Evolutionary conservation across 148 eudicot genomes (phyloP).

Genomic region (Chenopodium berlandieri): DNA sequence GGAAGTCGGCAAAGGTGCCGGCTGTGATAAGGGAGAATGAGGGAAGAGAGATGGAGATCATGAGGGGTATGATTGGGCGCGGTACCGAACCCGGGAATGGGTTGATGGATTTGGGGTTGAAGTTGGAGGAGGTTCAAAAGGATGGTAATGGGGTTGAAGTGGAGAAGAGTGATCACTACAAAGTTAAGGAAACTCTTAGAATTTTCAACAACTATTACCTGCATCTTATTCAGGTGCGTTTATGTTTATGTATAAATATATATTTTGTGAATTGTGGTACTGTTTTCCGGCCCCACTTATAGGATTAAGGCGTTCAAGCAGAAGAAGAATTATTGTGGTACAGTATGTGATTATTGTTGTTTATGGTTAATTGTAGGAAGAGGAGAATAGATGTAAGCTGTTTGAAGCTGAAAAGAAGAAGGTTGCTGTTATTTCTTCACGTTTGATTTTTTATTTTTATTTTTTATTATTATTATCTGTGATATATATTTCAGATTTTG

Average conservation of each 20-base stretch:
- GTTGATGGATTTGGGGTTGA: slow-evolving; percentile 21
- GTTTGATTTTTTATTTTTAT: neutral
- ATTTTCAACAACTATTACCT: slow-evolving; percentile 60
- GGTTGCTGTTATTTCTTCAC: slow-evolving; percentile 4
- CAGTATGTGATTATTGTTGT: neutral
- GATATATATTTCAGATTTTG: neutral
- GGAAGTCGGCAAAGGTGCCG: neutral
- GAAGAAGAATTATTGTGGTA: neutral
- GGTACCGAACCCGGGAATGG: slow-evolving; percentile 23
- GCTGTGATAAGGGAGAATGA: neutral
- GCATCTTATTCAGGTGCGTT: slow-evolving; percentile 66
- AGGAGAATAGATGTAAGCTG: slow-evolving; percentile 56
- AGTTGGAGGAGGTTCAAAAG: slow-evolving; percentile 15
- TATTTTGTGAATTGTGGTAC: too few species aligned
- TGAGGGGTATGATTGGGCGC: neutral
- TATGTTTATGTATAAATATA: neutral
- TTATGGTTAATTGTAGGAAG: slow-evolving; percentile 43
- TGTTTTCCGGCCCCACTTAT: neutral
- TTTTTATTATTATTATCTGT: neutral
- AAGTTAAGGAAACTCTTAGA: slow-evolving; percentile 57
- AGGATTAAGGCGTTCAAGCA: neutral
- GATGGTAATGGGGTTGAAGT: slow-evolving; percentile 12
- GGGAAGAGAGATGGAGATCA: slow-evolving; percentile 20
- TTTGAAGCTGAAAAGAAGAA: slow-evolving; percentile 25
- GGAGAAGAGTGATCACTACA: slow-evolving; percentile 42